A percentile compares a stretch with the other conserved stretches of the same genome.
Conservation (phyloP, 2,329 filamentous ascomycete genomes). For the Botrytis squamosa region DNA sequence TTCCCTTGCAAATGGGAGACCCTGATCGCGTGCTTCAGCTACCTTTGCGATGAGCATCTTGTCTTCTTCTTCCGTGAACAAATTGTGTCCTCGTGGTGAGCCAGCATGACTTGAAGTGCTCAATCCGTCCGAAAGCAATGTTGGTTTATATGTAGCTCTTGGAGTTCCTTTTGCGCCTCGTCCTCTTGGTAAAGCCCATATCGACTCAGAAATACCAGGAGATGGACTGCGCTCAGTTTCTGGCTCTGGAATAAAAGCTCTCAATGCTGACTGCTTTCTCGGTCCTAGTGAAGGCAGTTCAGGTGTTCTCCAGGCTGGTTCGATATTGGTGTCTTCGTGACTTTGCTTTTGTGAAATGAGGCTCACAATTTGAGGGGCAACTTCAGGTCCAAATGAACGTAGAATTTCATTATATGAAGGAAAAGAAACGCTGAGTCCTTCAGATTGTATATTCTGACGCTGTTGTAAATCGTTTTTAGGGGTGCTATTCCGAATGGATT, state of each 20-base stretch:
- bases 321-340: conserved; percentile 30
- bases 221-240: conserved; percentile 33
- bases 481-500: background rate
- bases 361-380: conserved; percentile 35
- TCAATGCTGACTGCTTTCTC: conserved; percentile 26
- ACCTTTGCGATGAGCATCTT: conserved; percentile 32
- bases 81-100: conserved; percentile 15
- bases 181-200: conserved; percentile 34
- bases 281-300: conserved; percentile 23
- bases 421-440: conserved; percentile 17
- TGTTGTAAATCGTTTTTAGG: background rate
- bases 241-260: conserved; percentile 26
- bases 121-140: conserved; percentile 7
- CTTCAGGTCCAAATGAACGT: conserved; percentile 35
- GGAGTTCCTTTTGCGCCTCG: conserved; percentile 18
- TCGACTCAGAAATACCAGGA: conserved; percentile 31
- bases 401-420: conserved; percentile 36
- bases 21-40: conserved; percentile 26
- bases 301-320: conserved; percentile 35
- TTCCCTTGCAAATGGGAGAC: conserved; percentile 19
- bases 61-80: conserved; percentile 34
- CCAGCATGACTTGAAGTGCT: conserved; percentile 12
- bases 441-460: background rate
- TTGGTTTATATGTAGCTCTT: background rate
- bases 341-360: conserved; percentile 33